Evolutionary conservation across 805 yeast species (phyloP), one percentile per base, ranked within the genome.

Genomic region (Scheffersomyces coipomensis): DNA sequence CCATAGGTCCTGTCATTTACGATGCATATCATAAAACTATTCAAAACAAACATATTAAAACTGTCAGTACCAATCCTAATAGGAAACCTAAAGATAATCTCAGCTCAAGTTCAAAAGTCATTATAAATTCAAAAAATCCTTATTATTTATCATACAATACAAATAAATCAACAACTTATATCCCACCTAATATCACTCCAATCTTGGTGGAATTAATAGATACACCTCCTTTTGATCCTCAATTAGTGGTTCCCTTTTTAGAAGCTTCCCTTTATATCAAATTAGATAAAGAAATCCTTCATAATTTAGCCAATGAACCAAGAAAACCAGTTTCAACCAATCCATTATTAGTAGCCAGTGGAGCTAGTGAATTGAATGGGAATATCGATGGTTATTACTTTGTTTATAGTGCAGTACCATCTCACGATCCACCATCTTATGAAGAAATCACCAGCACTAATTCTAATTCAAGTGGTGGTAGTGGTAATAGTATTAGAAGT

Each of bases 331-430:
- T 79, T 0, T 71, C 77, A 10, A 81, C 88, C 5, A 80, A 79
- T 37, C 85, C 90, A 2, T 56, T 85, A 39, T 57, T 85, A 10
- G 86, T 83, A 3, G 91, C 88, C 4, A 80, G 88, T 27, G 93
- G 93, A 1, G 86, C 89, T 4, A 76, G 87, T 31, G 91, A 84
- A 43, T 59, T 85, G 48, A 84, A 85, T 53, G 90, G 89, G 4
- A 70, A 78, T 23, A 74, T 85, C n/a, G 84, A 83, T 54, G 91
- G 90, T 0, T 85, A 85, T 55, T 66, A 83, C 31, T 69, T 83
- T 26, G 79, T 82, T 34, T 85, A 84, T 56, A 75, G 82, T 39
- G 82, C 87, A 2, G 76, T 85, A 2, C 93, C 95, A 0, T 70
- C 76, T 17, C 49, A 66, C 23, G 67, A 66, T 34, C 88, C 88